Conservation (phyloP, 495 filamentous ascomycete species). For the Cercophora samala region DNA sequence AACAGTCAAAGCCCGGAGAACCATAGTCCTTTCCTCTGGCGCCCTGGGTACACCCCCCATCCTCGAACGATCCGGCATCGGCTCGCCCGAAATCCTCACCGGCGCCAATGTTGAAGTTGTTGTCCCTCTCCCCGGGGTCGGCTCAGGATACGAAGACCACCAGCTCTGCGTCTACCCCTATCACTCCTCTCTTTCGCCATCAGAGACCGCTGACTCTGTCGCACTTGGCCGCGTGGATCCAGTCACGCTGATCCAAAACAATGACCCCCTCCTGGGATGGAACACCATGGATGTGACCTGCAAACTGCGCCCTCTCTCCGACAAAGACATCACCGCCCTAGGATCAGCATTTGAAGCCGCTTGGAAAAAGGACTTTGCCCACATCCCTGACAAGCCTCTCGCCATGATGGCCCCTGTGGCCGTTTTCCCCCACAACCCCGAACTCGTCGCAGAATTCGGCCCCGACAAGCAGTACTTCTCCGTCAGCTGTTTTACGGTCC, state of each 20-base stretch:
- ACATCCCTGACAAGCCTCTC: too few relatives aligned
- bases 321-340: too few relatives aligned
- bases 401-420: too few relatives aligned
- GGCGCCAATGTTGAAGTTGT: conserved; percentile 34
- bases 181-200: conserved; percentile 27
- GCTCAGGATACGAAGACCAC: conserved; percentile 51
- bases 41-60: conserved; percentile 53
- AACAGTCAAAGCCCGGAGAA: conserved; percentile 45
- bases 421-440: too few relatives aligned
- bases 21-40: conserved; percentile 59
- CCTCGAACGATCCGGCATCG: conserved; percentile 62
- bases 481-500: conserved; percentile 40
- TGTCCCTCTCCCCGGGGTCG: conserved; percentile 48
- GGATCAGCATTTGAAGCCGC: too few relatives aligned
- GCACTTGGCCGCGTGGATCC: conserved; percentile 22
- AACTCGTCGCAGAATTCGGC: too few relatives aligned
- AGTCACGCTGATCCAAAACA: conserved; percentile 25
- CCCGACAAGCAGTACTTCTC: too few relatives aligned
- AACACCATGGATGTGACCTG: conserved; percentile 45
- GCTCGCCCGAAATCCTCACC: conserved; percentile 37
- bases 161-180: conserved; percentile 36
- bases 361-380: too few relatives aligned
- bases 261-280: conserved; percentile 42
- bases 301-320: conserved; percentile 30
- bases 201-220: conserved; percentile 40